These are phyloP conservation scores for Fusarium drepaniforme DNA, from an alignment of 2,329 filamentous ascomycete species.

Conservation along the genomic window DNA sequence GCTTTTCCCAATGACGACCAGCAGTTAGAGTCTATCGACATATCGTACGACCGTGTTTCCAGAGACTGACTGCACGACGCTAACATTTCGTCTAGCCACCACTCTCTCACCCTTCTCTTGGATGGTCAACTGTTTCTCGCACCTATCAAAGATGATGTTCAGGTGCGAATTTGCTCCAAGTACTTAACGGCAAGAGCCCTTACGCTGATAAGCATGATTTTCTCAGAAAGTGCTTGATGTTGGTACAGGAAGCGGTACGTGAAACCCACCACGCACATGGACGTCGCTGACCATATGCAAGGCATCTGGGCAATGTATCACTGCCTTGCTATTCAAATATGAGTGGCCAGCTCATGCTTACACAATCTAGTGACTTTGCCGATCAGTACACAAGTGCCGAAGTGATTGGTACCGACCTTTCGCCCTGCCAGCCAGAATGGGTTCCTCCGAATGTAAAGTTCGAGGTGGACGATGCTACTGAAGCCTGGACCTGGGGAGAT, in stretches of 20 bases:
- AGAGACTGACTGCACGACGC: neutral
- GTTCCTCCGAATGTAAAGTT: conserved; percentile 19
- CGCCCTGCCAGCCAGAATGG: conserved; percentile 15
- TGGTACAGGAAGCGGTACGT: conserved; percentile 35
- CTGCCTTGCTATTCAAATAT: neutral
- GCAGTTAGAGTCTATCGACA: conserved; percentile 16
- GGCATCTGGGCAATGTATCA: conserved; percentile 23
- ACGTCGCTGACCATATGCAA: neutral
- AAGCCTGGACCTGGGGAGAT: conserved; percentile 14
- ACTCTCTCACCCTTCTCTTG: conserved; percentile 19
- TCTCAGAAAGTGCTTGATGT: conserved; percentile 32
- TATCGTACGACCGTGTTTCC: neutral
- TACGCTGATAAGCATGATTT: neutral
- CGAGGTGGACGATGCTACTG: conserved; percentile 18
- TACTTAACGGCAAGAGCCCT: too few species aligned
- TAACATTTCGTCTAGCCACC: conserved; percentile 2
- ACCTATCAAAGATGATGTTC: conserved; percentile 9
- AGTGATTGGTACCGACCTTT: conserved; percentile 18
- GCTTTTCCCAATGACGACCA: conserved; percentile 12
- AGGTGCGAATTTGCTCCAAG: neutral
- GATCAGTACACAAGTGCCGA: conserved; percentile 14
- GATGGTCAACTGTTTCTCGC: conserved; percentile 14
- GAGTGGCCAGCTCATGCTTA: neutral
- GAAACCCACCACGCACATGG: neutral
- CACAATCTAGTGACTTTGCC: conserved; percentile 9